A percentile compares a stretch with the other conserved stretches of the same genome.
Conservation (phyloP, 257 asterid genomes). For the Solanum chilense region DNA sequence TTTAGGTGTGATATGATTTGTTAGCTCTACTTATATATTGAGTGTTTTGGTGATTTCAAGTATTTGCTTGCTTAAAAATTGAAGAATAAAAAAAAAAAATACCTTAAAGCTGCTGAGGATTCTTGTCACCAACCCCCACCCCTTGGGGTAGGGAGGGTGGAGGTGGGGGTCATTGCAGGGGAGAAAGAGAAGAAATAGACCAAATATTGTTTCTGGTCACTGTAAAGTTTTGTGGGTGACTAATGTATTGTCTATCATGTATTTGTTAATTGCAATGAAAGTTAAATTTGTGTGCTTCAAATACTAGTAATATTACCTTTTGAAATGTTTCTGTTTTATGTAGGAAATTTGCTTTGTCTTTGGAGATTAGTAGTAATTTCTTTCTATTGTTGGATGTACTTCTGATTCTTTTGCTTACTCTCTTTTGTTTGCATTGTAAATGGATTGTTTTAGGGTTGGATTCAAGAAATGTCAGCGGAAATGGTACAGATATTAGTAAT, state of each 20-base stretch:
- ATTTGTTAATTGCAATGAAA: background rate
- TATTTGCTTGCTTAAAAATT: background rate
- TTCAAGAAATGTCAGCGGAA: slow-evolving; percentile 41
- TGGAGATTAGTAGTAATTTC: background rate
- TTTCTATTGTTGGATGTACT: background rate
- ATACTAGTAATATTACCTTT: background rate
- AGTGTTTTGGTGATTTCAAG: background rate
- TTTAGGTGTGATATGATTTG: background rate
- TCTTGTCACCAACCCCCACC: background rate
- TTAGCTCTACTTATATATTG: background rate
- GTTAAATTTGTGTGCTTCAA: background rate
- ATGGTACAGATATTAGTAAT: slow-evolving; percentile 39
- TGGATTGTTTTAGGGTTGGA: slow-evolving; percentile 2
- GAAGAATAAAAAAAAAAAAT: background rate
- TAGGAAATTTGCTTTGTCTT: background rate
- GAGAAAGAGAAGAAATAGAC: background rate
- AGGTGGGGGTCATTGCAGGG: background rate
- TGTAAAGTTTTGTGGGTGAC: background rate
- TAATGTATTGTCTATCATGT: background rate
- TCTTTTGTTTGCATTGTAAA: background rate
- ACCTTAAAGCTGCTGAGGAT: background rate
- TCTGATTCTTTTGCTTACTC: background rate
- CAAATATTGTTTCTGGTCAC: background rate
- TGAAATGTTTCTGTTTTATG: background rate
- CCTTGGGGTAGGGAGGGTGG: background rate